These are phyloP conservation scores for Paracoccidioides lutzii DNA, from an alignment of 2,329 filamentous ascomycete genomes.

Conservation along the genomic window DNA sequence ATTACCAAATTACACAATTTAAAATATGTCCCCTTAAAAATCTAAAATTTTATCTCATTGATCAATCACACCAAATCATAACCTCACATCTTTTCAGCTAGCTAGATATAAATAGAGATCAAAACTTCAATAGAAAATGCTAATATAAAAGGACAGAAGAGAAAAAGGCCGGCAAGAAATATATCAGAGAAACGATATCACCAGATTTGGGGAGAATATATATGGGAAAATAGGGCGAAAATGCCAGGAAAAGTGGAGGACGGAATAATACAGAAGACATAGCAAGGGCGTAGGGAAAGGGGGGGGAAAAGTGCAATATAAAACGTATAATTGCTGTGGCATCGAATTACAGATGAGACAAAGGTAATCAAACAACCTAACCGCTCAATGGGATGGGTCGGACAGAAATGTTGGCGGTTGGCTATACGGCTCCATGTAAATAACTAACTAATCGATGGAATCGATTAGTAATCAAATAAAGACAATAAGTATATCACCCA, in stretches of 20 bases:
- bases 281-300: too few species aligned
- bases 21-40: not conserved
- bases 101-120: not conserved
- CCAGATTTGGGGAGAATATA: not conserved
- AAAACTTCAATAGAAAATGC: not conserved
- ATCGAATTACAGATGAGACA: too few species aligned
- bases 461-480: not conserved
- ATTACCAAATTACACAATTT: too few species aligned
- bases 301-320: too few species aligned
- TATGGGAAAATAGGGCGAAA: not conserved
- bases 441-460: not conserved
- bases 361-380: too few species aligned
- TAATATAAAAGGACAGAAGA: not conserved
- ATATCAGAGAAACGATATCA: not conserved
- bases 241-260: too few species aligned
- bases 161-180: not conserved
- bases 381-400: too few species aligned
- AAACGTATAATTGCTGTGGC: too few species aligned
- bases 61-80: not conserved
- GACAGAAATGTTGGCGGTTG: too few species aligned
- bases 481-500: not conserved
- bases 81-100: not conserved
- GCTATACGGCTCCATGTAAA: too few species aligned
- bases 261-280: too few species aligned
- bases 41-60: too few species aligned